Evolutionary conservation across 176 grass and related monocot genomes (phyloP).

Genomic region (Carex parvula): DNA sequence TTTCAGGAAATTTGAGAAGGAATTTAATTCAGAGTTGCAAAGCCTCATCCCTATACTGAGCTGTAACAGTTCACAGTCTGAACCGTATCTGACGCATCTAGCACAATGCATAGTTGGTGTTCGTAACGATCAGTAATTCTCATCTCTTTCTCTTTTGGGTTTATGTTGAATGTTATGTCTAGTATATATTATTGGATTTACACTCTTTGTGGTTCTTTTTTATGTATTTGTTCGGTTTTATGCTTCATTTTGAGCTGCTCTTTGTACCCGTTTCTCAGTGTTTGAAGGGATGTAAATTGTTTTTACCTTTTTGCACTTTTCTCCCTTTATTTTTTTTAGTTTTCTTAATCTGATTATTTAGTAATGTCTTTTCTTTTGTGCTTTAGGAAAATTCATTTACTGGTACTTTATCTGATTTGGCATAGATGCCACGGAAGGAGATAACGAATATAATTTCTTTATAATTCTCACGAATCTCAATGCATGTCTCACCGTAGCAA

Average conservation of each 20-base stretch:
- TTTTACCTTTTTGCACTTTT: neutral
- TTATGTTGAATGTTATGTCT: neutral
- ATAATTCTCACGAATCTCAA: neutral
- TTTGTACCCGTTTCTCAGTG: neutral
- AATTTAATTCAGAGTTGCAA: slow-evolving; percentile 87
- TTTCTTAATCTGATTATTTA: neutral
- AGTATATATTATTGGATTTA: neutral
- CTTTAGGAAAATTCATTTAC: neutral
- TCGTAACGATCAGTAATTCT: slow-evolving; percentile 51
- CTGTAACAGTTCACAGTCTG: slow-evolving; percentile 64
- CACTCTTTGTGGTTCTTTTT: neutral
- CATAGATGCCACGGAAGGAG: neutral
- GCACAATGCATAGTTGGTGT: slow-evolving; percentile 82
- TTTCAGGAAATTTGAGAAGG: slow-evolving; percentile 81
- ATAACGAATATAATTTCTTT: neutral
- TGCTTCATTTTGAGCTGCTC: neutral
- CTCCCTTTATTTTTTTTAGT: neutral
- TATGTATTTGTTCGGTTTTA: neutral
- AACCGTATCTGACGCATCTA: slow-evolving; percentile 89
- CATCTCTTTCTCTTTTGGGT: neutral
- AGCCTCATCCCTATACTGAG: slow-evolving; percentile 62
- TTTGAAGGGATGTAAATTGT: neutral
- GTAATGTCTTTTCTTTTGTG: neutral
- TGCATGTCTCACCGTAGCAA: neutral
- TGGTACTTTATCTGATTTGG: neutral